These are phyloP conservation scores for Forsythia viridissima DNA, from an alignment of 257 asterid species.

Conservation along the genomic window DNA sequence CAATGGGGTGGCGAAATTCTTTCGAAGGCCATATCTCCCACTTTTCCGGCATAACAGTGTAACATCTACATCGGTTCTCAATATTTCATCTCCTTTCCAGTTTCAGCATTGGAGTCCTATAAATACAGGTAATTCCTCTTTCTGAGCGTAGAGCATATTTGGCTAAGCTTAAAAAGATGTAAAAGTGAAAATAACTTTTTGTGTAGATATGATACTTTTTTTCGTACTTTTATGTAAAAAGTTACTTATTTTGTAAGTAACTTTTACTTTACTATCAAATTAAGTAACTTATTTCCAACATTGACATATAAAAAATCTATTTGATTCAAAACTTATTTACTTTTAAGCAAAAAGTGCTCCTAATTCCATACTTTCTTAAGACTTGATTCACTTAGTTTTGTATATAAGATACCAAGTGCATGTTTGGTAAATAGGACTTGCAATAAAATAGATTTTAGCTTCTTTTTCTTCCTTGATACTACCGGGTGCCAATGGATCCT, in stretches of 20 bases:
- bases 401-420: neutral
- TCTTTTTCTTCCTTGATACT: too few species aligned
- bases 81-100: slow-evolving; percentile 46
- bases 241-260: neutral
- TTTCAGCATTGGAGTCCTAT: slow-evolving; percentile 71
- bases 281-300: neutral
- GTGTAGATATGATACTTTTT: neutral
- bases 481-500: too few species aligned
- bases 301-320: neutral
- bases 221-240: neutral
- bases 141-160: neutral
- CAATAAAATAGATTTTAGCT: too few species aligned
- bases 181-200: neutral
- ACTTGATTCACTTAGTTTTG: neutral
- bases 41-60: slow-evolving; percentile 49
- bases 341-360: neutral
- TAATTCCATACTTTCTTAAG: neutral
- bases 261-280: neutral
- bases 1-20: slow-evolving; percentile 42
- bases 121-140: slow-evolving; percentile 44
- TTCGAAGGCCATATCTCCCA: slow-evolving; percentile 59
- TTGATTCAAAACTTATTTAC: neutral
- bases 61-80: slow-evolving; percentile 47
- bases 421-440: too few species aligned
- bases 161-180: neutral